Percentiles rank a stretch among this genome's conserved stretches.
Conservation (phyloP, 1,284 basidiomycete genomes). For the Cryptococcus hybrid region DNA sequence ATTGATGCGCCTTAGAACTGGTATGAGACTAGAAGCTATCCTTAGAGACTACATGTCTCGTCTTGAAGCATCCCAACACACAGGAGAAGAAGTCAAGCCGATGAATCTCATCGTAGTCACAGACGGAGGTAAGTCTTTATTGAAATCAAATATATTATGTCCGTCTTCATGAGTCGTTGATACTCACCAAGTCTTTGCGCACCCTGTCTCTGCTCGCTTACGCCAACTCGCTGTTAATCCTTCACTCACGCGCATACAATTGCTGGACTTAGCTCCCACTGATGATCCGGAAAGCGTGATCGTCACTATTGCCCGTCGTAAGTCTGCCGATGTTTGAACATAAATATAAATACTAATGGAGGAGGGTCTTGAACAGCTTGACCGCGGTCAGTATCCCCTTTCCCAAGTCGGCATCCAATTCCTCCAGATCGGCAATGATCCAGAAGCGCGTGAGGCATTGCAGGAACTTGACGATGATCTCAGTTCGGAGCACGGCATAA, state of each 20-base stretch:
- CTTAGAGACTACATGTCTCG: conserved; percentile 42
- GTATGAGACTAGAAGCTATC: conserved; percentile 35
- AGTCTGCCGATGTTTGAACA: no score
- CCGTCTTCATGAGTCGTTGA: background rate
- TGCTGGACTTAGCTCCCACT: conserved; percentile 25
- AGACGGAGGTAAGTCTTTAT: conserved; percentile 35
- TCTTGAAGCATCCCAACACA: conserved; percentile 29
- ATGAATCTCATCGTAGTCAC: conserved; percentile 48
- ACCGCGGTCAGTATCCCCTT: conserved; percentile 43
- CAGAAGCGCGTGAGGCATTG: conserved; percentile 34
- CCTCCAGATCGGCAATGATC: conserved; percentile 46
- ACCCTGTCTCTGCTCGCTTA: conserved; percentile 10
- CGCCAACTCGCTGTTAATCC: conserved; percentile 3
- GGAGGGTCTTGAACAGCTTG: conserved; percentile 20
- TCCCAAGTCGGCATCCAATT: conserved; percentile 50
- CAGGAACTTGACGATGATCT: conserved; percentile 43
- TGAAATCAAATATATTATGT: background rate
- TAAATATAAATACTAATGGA: no score
- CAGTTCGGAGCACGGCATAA: conserved; percentile 24
- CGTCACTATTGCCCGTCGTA: conserved; percentile 26
- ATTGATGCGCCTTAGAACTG: conserved; percentile 23
- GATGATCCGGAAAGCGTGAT: conserved; percentile 43
- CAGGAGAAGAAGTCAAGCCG: conserved; percentile 22
- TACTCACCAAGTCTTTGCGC: background rate
- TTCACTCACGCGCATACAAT: conserved; percentile 7